Evolutionary conservation across 2,329 filamentous ascomycete genomes (phyloP).

Genomic region (Didymella exigua): DNA sequence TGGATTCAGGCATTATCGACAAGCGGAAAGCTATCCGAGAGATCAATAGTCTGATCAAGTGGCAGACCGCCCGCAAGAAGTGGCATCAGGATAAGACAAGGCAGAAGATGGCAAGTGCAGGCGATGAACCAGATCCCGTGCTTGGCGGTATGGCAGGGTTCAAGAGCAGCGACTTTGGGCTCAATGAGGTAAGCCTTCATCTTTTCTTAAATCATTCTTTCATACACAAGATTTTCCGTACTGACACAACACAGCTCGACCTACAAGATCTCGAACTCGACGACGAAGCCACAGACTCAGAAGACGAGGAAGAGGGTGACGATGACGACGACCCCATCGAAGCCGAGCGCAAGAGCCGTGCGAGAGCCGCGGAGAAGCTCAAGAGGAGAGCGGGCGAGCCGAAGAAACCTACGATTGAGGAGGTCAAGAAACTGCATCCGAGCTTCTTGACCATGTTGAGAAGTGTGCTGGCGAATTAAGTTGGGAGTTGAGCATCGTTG

Average conservation of each 20-base stretch:
- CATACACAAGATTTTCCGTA: not conserved
- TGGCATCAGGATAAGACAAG: conserved; percentile 98
- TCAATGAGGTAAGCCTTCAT: conserved; percentile 68
- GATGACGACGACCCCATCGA: conserved; percentile 87
- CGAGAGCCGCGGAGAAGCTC: conserved; percentile 78
- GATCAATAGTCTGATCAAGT: conserved; percentile 84
- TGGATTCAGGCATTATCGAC: conserved; percentile 70
- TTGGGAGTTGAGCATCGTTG: not conserved
- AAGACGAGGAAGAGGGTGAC: conserved; percentile 59
- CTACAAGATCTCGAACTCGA: conserved; percentile 85
- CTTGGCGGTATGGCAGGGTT: conserved; percentile 60
- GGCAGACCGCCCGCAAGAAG: conserved; percentile 95
- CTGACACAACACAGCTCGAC: conserved; percentile 60
- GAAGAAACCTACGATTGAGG: conserved; percentile 75
- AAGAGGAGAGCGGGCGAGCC: conserved; percentile 83
- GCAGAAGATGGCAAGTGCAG: conserved; percentile 95
- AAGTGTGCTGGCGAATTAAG: conserved; percentile 68
- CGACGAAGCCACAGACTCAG: conserved; percentile 66
- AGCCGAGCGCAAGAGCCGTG: conserved; percentile 78
- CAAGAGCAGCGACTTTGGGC: conserved; percentile 83
- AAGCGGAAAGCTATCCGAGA: conserved; percentile 75
- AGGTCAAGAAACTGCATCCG: conserved; percentile 79
- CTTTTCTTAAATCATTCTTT: too few species aligned
- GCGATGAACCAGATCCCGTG: conserved; percentile 52
- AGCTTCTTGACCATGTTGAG: conserved; percentile 83